Evolutionary conservation across 2,329 filamentous ascomycete species (phyloP).

Genomic region (Sporothrix globosa): DNA sequence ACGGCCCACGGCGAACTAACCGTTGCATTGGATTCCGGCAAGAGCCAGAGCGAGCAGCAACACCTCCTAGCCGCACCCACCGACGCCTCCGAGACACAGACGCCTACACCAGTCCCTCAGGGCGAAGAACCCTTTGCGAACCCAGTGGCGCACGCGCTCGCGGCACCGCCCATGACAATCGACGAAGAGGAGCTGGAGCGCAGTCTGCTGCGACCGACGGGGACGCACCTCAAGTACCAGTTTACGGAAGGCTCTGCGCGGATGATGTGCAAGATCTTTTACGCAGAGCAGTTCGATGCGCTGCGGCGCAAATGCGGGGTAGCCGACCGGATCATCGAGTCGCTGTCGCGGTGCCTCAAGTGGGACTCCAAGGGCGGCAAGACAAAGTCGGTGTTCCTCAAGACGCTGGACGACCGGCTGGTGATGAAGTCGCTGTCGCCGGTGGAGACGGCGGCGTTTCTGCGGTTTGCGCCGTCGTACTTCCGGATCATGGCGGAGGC

Average conservation of each 20-base stretch:
- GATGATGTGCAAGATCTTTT: slow-evolving; percentile 98
- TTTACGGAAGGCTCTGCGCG: slow-evolving; percentile 92
- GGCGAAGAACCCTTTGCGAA: background rate
- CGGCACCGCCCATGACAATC: slow-evolving; percentile 41
- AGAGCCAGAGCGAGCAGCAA: background rate
- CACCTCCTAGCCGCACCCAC: background rate
- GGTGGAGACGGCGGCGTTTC: slow-evolving; percentile 89
- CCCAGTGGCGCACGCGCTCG: background rate
- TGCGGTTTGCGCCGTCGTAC: slow-evolving; percentile 94
- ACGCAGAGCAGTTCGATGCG: slow-evolving; percentile 96
- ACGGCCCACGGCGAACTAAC: slow-evolving; percentile 1
- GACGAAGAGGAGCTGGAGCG: slow-evolving; percentile 76
- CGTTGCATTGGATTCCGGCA: background rate
- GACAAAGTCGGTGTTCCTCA: slow-evolving; percentile 95
- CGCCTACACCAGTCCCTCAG: background rate
- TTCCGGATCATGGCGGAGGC: slow-evolving; percentile 97
- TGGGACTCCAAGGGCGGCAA: slow-evolving; percentile 99
- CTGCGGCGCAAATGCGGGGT: slow-evolving; percentile 90
- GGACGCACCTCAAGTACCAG: slow-evolving; percentile 93
- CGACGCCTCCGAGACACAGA: background rate
- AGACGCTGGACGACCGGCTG: slow-evolving; percentile 91
- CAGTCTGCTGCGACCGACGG: slow-evolving; percentile 79
- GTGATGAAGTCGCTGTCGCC: slow-evolving; percentile 89
- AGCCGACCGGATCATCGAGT: slow-evolving; percentile 91
- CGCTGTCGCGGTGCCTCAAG: slow-evolving; percentile 89